Percentiles rank a stretch among this genome's conserved stretches.
Evolutionary conservation across 352 stramenopile species (phyloP).

Genomic region (Phytophthora pinifolia): DNA sequence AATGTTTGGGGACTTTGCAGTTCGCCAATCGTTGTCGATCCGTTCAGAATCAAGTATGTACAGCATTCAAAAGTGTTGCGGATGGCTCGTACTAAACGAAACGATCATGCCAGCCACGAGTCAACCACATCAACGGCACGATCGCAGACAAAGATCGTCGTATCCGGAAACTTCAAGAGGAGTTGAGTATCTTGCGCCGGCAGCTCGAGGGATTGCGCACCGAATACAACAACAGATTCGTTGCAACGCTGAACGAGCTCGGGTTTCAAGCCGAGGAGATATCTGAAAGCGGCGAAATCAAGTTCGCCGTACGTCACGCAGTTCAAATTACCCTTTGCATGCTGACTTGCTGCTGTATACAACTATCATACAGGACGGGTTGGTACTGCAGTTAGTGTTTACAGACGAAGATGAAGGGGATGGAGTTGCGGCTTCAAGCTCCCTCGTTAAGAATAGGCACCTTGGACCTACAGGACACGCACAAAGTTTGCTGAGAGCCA

Average conservation of each 20-base stretch:
- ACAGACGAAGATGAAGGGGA: conserved; percentile 25
- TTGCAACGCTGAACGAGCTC: conserved; percentile 68
- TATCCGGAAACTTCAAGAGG: conserved; percentile 83
- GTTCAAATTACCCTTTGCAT: not conserved
- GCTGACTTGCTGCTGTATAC: not conserved
- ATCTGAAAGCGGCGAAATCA: conserved; percentile 76
- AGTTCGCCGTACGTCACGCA: conserved; percentile 56
- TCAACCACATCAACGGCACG: conserved; percentile 86
- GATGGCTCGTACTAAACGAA: conserved; percentile 1
- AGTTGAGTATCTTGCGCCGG: conserved; percentile 54
- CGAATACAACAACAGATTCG: conserved; percentile 82
- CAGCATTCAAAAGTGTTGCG: not conserved
- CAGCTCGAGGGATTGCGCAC: conserved; percentile 64
- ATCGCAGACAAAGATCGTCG: conserved; percentile 84
- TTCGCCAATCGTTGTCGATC: conserved; percentile 91
- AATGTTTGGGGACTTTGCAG: conserved; percentile 89
- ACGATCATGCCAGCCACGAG: conserved; percentile 40
- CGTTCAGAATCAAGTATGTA: conserved; percentile 81
- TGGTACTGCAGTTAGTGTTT: conserved; percentile 69
- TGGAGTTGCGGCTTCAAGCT: not conserved
- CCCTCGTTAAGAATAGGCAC: conserved; percentile 14
- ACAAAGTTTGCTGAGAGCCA: conserved; percentile 23
- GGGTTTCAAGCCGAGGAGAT: conserved; percentile 83
- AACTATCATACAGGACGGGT: conserved; percentile 46
- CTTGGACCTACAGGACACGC: conserved; percentile 4